phyloP scores from a whole-genome alignment of 2,329 filamentous ascomycete species.

The Trichoderma oligosporum region DNA sequence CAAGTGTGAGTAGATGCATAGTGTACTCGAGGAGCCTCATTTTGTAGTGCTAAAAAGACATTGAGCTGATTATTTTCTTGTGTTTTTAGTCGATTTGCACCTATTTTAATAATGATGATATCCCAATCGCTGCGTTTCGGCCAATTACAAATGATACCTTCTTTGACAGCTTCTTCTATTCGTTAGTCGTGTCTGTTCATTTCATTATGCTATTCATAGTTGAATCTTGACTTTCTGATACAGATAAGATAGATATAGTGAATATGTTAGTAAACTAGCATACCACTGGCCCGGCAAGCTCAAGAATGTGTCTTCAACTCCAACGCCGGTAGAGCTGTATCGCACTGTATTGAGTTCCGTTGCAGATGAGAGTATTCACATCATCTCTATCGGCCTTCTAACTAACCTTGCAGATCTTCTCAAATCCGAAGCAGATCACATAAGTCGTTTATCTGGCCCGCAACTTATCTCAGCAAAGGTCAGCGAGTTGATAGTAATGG shows the following conservation, averaged over 20 bases:
- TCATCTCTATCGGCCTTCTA: conserved; percentile 6
- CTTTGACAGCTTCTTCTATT: conserved; percentile 10
- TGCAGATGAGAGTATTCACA: not conserved
- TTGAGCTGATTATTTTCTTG: not conserved
- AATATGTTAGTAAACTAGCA: conserved; percentile 5
- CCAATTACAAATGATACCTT: conserved; percentile 3
- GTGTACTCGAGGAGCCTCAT: accelerated
- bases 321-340: not conserved
- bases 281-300: conserved; percentile 3
- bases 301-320: not conserved
- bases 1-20: not conserved
- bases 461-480: not conserved
- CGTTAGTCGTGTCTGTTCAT: not conserved
- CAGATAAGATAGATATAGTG: not conserved
- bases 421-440: conserved; percentile 2
- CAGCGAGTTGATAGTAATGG: not conserved
- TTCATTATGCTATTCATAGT: not conserved
- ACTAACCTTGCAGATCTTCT: conserved; percentile 2
- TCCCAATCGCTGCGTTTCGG: conserved; percentile 9
- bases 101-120: not conserved
- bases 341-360: not conserved
- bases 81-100: conserved; percentile 2
- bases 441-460: not conserved
- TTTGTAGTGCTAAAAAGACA: not conserved
- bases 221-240: not conserved